These are phyloP conservation scores for Penicillium odoratum DNA, from an alignment of 495 filamentous ascomycete genomes.

Conservation along the genomic window DNA sequence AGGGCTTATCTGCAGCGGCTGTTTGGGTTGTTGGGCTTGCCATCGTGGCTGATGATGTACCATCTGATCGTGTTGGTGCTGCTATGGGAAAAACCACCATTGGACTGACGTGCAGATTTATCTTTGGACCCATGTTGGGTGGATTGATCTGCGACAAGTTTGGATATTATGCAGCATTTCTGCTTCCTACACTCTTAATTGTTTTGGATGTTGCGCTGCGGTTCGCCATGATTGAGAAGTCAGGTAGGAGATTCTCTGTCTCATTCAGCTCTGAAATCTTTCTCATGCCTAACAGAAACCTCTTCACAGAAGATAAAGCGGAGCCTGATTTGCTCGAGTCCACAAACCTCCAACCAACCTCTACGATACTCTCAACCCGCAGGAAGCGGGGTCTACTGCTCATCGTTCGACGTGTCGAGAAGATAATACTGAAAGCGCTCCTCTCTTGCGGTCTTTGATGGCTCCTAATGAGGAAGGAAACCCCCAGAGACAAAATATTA, in stretches of 20 bases:
- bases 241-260: conserved; percentile 1
- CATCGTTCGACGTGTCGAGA: background rate
- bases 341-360: background rate
- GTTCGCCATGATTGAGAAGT: conserved; percentile 58
- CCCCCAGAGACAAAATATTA: background rate
- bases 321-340: background rate
- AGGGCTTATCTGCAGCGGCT: conserved; percentile 58
- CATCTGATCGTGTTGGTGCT: conserved; percentile 52
- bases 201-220: conserved; percentile 59
- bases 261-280: background rate
- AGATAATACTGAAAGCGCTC: background rate
- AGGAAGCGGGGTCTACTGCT: background rate
- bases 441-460: background rate
- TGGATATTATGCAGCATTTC: conserved; percentile 38
- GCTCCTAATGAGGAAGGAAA: background rate
- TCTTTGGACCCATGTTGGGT: conserved; percentile 66
- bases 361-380: background rate
- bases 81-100: conserved; percentile 70
- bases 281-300: no score
- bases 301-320: background rate
- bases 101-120: conserved; percentile 55
- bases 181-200: conserved; percentile 52
- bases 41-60: conserved; percentile 58
- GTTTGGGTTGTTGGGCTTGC: conserved; percentile 64
- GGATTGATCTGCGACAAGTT: conserved; percentile 63